A percentile compares a stretch with the other conserved stretches of the same genome.
Conservation (phyloP, 805 yeast genomes). For the Clavispora phyllophila region DNA sequence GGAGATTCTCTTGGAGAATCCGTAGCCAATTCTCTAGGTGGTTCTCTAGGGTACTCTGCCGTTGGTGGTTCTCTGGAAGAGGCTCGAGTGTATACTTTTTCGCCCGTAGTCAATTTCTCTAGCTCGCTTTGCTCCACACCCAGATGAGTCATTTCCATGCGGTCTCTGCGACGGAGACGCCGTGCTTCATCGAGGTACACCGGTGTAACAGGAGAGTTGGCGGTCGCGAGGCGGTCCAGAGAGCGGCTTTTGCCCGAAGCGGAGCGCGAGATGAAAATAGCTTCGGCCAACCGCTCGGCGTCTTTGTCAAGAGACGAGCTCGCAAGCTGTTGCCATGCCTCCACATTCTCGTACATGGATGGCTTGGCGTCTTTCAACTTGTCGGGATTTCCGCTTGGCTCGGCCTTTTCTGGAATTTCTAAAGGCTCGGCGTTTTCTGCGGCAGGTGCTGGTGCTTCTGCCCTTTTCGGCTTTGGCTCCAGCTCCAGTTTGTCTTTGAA, state of each 20-base stretch:
- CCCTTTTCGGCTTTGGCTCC: not conserved
- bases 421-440: not conserved
- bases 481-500: not conserved
- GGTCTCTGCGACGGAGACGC: not conserved
- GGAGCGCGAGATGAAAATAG: constrained; percentile 29
- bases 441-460: not conserved
- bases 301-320: constrained; percentile 19
- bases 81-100: not conserved
- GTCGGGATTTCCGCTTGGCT: not conserved
- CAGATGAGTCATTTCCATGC: not conserved
- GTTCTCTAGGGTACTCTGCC: not conserved
- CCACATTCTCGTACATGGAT: constrained; percentile 20
- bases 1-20: not conserved
- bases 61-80: not conserved
- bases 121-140: not conserved
- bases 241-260: constrained; percentile 1
- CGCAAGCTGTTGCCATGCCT: constrained; percentile 33
- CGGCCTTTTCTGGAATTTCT: not conserved
- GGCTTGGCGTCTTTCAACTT: not conserved
- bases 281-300: constrained; percentile 36
- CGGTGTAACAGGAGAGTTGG: not conserved
- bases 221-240: not conserved
- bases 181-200: not conserved
- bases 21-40: too few species aligned
- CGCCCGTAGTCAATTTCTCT: not conserved